These are phyloP conservation scores for Kwoniella shandongensis DNA, from an alignment of 768 basidiomycete species.

Conservation along the genomic window DNA sequence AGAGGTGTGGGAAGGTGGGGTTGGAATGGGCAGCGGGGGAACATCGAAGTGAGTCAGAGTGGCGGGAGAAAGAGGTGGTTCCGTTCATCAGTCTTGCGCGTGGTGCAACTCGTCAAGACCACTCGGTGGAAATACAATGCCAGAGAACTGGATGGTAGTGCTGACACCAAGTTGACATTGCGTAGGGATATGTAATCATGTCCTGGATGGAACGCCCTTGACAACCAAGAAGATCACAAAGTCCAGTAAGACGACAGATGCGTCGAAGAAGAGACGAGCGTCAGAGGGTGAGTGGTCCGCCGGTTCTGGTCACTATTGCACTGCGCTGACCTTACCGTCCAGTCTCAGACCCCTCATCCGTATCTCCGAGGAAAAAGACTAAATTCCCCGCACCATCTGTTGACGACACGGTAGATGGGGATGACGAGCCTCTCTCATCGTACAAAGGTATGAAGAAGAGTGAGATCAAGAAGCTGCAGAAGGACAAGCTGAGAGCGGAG, in stretches of 20 bases:
- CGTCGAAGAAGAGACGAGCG: slow-evolving; percentile 37
- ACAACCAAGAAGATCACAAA: slow-evolving; percentile 51
- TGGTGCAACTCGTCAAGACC: too few relatives aligned
- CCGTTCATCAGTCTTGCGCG: too few relatives aligned
- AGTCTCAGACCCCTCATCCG: slow-evolving; percentile 7
- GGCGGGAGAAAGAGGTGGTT: too few relatives aligned
- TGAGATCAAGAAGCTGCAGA: slow-evolving; percentile 76
- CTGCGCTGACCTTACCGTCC: slow-evolving; percentile 55
- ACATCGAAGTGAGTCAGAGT: slow-evolving; percentile 65
- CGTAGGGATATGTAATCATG: slow-evolving; percentile 38
- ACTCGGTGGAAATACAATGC: too few relatives aligned
- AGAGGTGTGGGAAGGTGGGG: slow-evolving; percentile 76
- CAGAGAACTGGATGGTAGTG: too few relatives aligned
- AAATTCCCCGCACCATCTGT: slow-evolving; percentile 5
- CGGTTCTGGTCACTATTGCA: too few relatives aligned
- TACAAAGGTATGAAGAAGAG: slow-evolving; percentile 45
- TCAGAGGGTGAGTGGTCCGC: slow-evolving; percentile 36
- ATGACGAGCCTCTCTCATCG: slow-evolving; percentile 12
- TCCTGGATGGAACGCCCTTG: slow-evolving; percentile 38
- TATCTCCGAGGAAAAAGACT: slow-evolving; percentile 25
- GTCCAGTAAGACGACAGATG: slow-evolving; percentile 64
- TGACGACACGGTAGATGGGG: slow-evolving; percentile 28
- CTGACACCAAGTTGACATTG: not conserved
- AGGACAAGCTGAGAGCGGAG: slow-evolving; percentile 65
- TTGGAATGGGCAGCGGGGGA: slow-evolving; percentile 72